These are phyloP conservation scores for Collybia sordida DNA, from an alignment of 768 basidiomycete species.

Conservation along the genomic window DNA sequence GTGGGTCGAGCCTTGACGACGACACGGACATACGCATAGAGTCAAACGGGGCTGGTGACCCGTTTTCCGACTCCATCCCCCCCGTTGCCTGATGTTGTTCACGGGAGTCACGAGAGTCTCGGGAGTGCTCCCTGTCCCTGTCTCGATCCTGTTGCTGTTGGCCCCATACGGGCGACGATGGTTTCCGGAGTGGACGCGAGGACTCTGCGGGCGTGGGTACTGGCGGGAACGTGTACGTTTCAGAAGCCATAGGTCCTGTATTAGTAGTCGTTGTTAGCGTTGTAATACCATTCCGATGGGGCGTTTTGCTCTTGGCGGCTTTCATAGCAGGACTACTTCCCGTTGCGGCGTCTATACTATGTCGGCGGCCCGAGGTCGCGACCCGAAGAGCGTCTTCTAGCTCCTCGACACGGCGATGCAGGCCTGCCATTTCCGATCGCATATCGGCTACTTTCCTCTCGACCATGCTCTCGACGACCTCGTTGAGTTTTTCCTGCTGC, in stretches of 20 bases:
- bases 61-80: constrained; percentile 38
- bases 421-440: constrained; percentile 57
- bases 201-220: constrained; percentile 24
- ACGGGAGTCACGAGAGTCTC: constrained; percentile 28
- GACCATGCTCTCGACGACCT: constrained; percentile 57
- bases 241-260: constrained; percentile 26
- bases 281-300: constrained; percentile 38
- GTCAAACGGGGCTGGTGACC: constrained; percentile 51
- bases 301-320: constrained; percentile 26
- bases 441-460: constrained; percentile 60
- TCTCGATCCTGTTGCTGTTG: too few species aligned
- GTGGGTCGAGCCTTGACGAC: constrained; percentile 48
- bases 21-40: constrained; percentile 49
- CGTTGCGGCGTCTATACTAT: constrained; percentile 24
- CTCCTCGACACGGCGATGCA: constrained; percentile 67
- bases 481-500: constrained; percentile 64
- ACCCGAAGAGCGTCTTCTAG: constrained; percentile 52
- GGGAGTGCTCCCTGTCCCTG: too few species aligned
- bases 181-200: constrained; percentile 29
- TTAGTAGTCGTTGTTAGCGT: too few species aligned
- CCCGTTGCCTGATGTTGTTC: constrained; percentile 32
- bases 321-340: constrained; percentile 13
- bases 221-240: constrained; percentile 50
- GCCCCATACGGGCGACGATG: constrained; percentile 42
- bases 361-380: constrained; percentile 23